Conservation (phyloP, 495 filamentous ascomycete species). For the Annulohypoxylon maeteangense region DNA sequence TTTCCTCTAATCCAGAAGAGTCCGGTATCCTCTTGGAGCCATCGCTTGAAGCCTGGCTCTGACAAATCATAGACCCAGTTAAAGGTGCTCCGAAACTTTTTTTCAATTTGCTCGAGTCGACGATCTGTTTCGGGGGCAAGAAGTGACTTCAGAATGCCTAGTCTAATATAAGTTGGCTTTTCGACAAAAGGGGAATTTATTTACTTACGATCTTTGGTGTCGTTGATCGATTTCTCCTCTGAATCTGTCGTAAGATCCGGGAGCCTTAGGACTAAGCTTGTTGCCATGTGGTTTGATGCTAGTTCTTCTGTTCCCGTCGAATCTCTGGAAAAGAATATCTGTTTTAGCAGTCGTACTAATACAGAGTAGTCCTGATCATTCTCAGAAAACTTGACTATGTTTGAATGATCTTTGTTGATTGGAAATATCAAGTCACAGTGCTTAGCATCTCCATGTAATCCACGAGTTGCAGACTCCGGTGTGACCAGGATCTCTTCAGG, state of each 20-base stretch:
- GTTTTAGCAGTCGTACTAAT: background rate
- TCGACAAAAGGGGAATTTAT: background rate
- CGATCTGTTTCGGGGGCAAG: background rate
- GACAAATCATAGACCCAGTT: slow-evolving; percentile 30
- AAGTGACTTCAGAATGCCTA: slow-evolving; percentile 13
- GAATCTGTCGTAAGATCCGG: background rate
- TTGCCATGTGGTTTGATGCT: too few relatives aligned
- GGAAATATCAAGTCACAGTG: background rate
- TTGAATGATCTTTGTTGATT: slow-evolving; percentile 5
- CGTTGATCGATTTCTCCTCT: too few relatives aligned
- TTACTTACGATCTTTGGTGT: background rate
- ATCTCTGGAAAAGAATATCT: background rate
- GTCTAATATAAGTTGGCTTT: background rate
- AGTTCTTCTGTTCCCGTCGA: background rate
- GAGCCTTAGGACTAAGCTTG: background rate
- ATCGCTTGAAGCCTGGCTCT: slow-evolving; percentile 16
- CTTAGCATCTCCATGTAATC: background rate
- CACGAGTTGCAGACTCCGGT: background rate
- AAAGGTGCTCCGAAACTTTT: slow-evolving; percentile 20
- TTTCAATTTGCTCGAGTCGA: slow-evolving; percentile 14
- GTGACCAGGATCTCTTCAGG: slow-evolving; percentile 3
- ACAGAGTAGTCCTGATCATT: background rate
- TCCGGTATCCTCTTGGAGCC: slow-evolving; percentile 26
- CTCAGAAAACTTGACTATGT: slow-evolving; percentile 5
- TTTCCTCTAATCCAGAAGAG: slow-evolving; percentile 43